These are phyloP conservation scores for Neurospora africana DNA, from an alignment of 495 filamentous ascomycete species.

Conservation along the genomic window DNA sequence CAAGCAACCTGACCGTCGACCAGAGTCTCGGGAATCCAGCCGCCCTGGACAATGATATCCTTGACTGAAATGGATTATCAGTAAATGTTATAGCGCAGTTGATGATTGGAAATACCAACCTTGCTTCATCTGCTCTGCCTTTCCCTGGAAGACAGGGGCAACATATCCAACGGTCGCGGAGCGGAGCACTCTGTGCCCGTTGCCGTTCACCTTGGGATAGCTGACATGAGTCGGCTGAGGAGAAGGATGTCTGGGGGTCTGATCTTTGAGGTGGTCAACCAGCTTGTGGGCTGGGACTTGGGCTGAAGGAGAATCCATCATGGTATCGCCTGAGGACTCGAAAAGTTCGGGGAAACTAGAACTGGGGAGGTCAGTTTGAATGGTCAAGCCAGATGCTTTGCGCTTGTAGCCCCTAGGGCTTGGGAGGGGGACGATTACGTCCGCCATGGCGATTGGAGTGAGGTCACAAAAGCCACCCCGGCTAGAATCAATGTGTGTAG, in stretches of 20 bases:
- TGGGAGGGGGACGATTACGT: constrained; percentile 4
- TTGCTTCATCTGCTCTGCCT: constrained; percentile 83
- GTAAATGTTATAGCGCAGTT: background rate
- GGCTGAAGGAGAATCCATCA: constrained; percentile 16
- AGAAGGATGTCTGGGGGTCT: constrained; percentile 51
- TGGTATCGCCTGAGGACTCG: constrained; percentile 24
- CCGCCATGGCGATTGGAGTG: constrained; percentile 14
- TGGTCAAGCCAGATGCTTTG: constrained; percentile 25
- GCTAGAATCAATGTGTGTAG: background rate
- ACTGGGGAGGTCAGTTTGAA: constrained; percentile 34
- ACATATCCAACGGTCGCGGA: constrained; percentile 93
- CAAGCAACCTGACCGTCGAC: constrained; percentile 77
- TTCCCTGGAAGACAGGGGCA: constrained; percentile 89
- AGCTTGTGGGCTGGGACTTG: constrained; percentile 22
- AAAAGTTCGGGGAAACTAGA: constrained; percentile 33
- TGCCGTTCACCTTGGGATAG: constrained; percentile 52
- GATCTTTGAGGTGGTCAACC: constrained; percentile 21
- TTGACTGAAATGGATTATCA: constrained; percentile 27
- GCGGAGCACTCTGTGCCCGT: constrained; percentile 57
- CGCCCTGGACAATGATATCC: constrained; percentile 32
- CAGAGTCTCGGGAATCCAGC: constrained; percentile 78
- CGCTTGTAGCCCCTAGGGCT: constrained; percentile 14
- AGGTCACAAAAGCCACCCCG: background rate
- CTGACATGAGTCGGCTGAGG: constrained; percentile 86
- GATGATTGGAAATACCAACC: constrained; percentile 40